A percentile compares a stretch with the other conserved stretches of the same genome.
Conservation (phyloP, 176 grass and related monocot species). For the Phragmites australis region DNA sequence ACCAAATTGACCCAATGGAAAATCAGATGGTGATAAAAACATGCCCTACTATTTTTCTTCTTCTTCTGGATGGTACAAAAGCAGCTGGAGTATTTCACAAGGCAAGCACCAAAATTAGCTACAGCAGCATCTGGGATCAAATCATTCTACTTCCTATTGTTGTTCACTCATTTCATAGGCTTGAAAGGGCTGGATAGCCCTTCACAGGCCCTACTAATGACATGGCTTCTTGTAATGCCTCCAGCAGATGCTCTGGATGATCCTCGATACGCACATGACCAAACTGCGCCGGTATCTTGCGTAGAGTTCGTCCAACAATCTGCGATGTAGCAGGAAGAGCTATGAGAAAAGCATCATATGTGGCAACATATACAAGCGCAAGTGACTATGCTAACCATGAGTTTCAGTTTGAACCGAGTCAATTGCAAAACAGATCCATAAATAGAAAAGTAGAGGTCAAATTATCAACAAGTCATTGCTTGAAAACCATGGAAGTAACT, state of each 20-base stretch:
- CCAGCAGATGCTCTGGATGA: slow-evolving; percentile 62
- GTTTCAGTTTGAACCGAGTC: not conserved
- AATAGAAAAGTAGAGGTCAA: too few species aligned
- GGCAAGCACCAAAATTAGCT: not conserved
- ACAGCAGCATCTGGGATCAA: not conserved
- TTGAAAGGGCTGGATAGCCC: slow-evolving; percentile 30
- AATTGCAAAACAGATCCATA: not conserved
- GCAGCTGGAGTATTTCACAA: not conserved
- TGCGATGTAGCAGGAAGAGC: slow-evolving; percentile 19
- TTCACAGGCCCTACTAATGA: slow-evolving; percentile 72
- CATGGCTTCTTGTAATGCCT: slow-evolving; percentile 72
- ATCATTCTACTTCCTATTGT: not conserved
- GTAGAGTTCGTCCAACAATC: slow-evolving; percentile 79
- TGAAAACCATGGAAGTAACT: slow-evolving; percentile 11
- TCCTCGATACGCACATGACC: slow-evolving; percentile 58
- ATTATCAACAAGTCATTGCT: not conserved
- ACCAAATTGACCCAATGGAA: not conserved
- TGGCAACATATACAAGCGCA: not conserved
- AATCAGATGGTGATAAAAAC: not conserved
- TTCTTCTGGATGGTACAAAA: not conserved
- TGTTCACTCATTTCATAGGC: slow-evolving; percentile 7
- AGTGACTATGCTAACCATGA: not conserved
- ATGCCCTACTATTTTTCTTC: not conserved
- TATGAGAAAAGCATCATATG: not conserved
- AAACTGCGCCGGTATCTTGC: slow-evolving; percentile 45